Evolutionary conservation across 169 alveolate species (phyloP), one percentile per base, ranked within the genome.

Genomic region (Plasmodium sp.): DNA sequence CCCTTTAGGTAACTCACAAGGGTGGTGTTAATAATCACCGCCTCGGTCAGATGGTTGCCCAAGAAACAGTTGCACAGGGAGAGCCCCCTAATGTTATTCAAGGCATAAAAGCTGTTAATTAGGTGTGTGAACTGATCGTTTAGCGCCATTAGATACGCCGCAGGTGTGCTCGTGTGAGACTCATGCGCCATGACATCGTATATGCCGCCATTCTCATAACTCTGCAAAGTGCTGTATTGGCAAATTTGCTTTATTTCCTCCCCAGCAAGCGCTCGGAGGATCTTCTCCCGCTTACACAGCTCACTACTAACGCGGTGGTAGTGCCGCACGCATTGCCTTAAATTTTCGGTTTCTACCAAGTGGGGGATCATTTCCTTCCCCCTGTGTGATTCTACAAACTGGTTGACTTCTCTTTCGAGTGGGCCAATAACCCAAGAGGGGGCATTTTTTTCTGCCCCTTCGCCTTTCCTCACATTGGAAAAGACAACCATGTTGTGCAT

Each of bases 1-100:
- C 45, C 75, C 74, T 90, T 90, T 73, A 90, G 36, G 51, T 90
- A 36, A 34, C 74, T 90, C 12, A 90, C 82, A 62, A 90, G 22
- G 16, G n/a, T 80, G 14, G 22, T 41, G 43, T 90, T 90, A 33
- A 80, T 79, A 9, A 67, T 80, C 43, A 36, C 18, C 62, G 73
- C 83, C 45, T 90, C 83, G 18, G 84, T 48, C 72, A 90, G 6
- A 80, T 33, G 31, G 51, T 62, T 90, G 48, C 71, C 73, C 48
- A 90, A 34, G 18, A 80, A 90, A 33, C 9, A 54, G 22, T 62
- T 80, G 36, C 81, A 45, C 41, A 80, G 72, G 18, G 73, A 58
- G 14, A 80, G 43, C n/a, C 58, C 91, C 27, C 54, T 90, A 22
- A 80, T 14, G 18, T 31, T 58, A 54, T 80, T 56, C 33, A 41